Evolutionary conservation across 2,329 filamentous ascomycete species (phyloP).

Genomic region (Sporothrix phasma): DNA sequence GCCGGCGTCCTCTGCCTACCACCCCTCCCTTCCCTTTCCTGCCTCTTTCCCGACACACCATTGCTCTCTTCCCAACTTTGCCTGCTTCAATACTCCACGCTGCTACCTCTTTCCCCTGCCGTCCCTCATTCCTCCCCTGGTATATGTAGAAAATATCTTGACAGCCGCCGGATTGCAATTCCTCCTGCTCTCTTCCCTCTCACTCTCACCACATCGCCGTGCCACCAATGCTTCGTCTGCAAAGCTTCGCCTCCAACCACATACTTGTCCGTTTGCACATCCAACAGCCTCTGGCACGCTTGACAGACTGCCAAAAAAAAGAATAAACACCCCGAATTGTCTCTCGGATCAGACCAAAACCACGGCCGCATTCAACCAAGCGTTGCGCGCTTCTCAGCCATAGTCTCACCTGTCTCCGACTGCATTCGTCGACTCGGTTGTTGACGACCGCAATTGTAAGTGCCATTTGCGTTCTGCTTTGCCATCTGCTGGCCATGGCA

Average conservation of each 20-base stretch:
- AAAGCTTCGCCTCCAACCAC: no score
- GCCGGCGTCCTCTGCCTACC: neutral
- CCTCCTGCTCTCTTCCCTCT: neutral
- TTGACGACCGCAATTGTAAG: neutral
- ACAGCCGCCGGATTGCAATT: neutral
- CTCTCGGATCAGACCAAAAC: neutral
- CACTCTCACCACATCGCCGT: neutral
- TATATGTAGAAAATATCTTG: slow-evolving; percentile 7
- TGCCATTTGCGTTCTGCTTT: neutral
- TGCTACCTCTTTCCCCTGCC: neutral
- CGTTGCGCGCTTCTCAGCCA: slow-evolving; percentile 1
- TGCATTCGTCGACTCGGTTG: neutral
- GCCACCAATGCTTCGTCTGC: neutral
- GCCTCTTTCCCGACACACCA: neutral
- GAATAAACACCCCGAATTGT: neutral
- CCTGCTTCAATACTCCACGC: neutral
- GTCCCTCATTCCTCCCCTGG: neutral
- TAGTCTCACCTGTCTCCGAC: neutral
- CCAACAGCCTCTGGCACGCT: neutral
- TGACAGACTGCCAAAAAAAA: neutral
- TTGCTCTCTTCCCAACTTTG: neutral
- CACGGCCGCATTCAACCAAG: neutral
- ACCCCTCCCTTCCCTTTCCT: neutral
- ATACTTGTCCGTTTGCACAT: neutral
- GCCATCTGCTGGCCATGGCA: neutral